phyloP scores from a whole-genome alignment of 305 asterid species.

The Fraxinus ornus region DNA sequence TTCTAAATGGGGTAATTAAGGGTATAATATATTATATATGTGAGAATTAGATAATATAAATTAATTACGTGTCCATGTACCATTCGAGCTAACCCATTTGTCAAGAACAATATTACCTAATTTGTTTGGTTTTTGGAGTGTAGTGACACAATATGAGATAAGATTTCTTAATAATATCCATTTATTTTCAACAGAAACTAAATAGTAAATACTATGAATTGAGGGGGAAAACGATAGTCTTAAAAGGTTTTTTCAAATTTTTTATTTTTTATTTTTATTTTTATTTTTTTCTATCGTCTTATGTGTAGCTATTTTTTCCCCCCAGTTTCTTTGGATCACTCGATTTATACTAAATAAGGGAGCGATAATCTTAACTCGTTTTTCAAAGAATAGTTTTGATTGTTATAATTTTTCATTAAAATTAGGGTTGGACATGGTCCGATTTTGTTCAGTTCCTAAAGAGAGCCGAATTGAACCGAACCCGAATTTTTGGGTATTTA shows the following conservation, averaged over 20 bases:
- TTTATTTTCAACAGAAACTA: background rate
- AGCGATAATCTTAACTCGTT: background rate
- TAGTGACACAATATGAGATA: slow-evolving; percentile 19
- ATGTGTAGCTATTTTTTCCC: background rate
- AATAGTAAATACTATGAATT: background rate
- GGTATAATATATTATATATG: slow-evolving; percentile 6
- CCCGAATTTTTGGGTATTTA: too few species aligned
- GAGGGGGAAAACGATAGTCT: background rate
- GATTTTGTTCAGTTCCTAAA: too few species aligned
- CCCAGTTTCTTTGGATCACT: background rate
- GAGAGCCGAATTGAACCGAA: too few species aligned
- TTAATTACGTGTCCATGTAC: slow-evolving; percentile 34
- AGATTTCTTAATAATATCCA: background rate
- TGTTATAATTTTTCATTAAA: background rate
- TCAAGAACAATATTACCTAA: background rate
- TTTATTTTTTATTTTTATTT: too few species aligned
- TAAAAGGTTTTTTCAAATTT: background rate
- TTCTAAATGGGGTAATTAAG: slow-evolving; percentile 19
- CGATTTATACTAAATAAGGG: background rate
- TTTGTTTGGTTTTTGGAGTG: slow-evolving; percentile 19
- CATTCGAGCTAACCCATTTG: slow-evolving; percentile 4
- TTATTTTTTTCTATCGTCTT: background rate
- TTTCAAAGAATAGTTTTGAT: background rate
- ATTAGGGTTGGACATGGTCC: too few species aligned
- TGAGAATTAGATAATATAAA: slow-evolving; percentile 13